A percentile compares a stretch with the other conserved stretches of the same genome.
phyloP scores from a whole-genome alignment of 148 eudicot genomes.

The Fagopyrum tataricum region DNA sequence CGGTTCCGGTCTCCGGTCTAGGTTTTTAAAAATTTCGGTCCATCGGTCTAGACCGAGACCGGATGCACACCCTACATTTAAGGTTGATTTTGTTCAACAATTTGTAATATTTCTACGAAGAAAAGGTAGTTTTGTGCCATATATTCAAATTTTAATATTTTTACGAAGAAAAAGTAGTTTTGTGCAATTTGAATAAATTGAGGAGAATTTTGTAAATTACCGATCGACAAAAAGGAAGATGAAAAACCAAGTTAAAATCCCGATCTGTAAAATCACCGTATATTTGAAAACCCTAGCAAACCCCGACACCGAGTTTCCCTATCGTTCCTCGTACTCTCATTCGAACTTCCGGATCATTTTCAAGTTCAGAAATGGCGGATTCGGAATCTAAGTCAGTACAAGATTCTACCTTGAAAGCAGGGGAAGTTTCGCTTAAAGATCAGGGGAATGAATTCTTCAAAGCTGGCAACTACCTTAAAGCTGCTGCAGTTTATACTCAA shows the following conservation, averaged over 20 bases:
- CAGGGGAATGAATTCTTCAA: conserved; percentile 84
- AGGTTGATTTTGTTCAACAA: too few species aligned
- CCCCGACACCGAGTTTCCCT: not conserved
- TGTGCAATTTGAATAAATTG: not conserved
- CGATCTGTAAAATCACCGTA: not conserved
- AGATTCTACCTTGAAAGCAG: not conserved
- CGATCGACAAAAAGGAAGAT: not conserved
- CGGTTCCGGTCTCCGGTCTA: too few species aligned
- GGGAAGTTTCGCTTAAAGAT: conserved; percentile 51
- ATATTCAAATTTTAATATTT: too few species aligned
- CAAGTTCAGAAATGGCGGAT: conserved; percentile 42
- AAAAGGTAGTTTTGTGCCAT: too few species aligned
- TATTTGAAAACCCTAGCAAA: conserved; percentile 6
- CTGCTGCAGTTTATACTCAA: conserved; percentile 95
- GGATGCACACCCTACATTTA: too few species aligned
- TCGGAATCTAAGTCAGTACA: conserved; percentile 20
- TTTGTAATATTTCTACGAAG: too few species aligned
- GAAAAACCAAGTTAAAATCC: not conserved
- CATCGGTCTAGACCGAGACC: too few species aligned
- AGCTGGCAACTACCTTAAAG: conserved; percentile 89
- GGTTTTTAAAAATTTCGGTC: too few species aligned
- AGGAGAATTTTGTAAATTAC: not conserved
- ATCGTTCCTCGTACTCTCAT: not conserved
- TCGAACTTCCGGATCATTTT: not conserved
- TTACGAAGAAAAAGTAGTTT: not conserved